phyloP scores from a whole-genome alignment of 805 yeast genomes.

The Suhomyces sp. region DNA sequence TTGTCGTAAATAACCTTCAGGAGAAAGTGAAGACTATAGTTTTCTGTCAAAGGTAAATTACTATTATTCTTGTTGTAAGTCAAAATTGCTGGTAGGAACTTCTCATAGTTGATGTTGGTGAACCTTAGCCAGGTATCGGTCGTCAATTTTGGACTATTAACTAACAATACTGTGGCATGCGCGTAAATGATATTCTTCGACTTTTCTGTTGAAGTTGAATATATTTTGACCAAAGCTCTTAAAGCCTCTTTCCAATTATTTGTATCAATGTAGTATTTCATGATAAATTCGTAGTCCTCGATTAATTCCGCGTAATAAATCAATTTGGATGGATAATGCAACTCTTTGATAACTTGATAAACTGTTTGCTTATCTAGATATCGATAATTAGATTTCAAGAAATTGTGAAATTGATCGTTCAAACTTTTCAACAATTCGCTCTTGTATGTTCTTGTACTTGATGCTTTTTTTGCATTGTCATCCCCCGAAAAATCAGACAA shows the following conservation, averaged over 20 bases:
- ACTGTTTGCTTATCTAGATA: constrained; percentile 64
- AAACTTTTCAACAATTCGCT: constrained; percentile 2
- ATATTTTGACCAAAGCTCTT: constrained; percentile 51
- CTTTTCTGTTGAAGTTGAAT: constrained; percentile 24
- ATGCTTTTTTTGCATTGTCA: background rate
- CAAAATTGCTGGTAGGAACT: constrained; percentile 72
- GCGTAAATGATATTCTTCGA: constrained; percentile 50
- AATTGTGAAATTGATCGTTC: constrained; percentile 36
- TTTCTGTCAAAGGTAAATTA: constrained; percentile 43
- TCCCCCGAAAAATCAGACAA: background rate
- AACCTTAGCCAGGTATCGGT: constrained; percentile 77
- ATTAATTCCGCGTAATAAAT: constrained; percentile 66
- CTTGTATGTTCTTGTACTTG: background rate
- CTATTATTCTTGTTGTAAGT: constrained; percentile 55
- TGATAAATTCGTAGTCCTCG: constrained; percentile 66
- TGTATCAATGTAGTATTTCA: constrained; percentile 64
- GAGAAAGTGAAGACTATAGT: constrained; percentile 68
- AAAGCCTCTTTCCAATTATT: constrained; percentile 77
- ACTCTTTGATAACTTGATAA: constrained; percentile 67
- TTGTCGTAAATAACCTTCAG: constrained; percentile 46
- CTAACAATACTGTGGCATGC: constrained; percentile 65
- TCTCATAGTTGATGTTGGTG: constrained; percentile 51
- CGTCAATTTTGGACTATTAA: constrained; percentile 67
- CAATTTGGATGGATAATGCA: constrained; percentile 63
- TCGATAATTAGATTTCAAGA: constrained; percentile 49